These are phyloP conservation scores for Rhododendron ferrugineum DNA, from an alignment of 148 eudicot species.

Conservation along the genomic window DNA sequence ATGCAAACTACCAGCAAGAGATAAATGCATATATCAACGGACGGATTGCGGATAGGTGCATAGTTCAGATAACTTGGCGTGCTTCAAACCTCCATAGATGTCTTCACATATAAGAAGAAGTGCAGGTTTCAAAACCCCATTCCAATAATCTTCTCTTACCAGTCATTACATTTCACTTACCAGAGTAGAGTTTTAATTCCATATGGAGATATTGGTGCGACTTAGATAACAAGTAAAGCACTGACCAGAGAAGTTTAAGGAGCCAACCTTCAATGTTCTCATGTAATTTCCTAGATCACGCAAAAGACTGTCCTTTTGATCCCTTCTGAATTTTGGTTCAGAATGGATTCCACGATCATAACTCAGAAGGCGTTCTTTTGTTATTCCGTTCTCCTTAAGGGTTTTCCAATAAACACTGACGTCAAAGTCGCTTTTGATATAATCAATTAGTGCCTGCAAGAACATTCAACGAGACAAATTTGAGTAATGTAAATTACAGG, in stretches of 20 bases:
- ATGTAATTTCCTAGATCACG: constrained; percentile 90
- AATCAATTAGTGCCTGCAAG: constrained; percentile 76
- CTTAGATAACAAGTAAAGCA: neutral
- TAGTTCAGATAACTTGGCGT: neutral
- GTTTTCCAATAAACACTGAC: constrained; percentile 88
- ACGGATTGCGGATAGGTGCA: neutral
- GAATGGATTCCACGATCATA: constrained; percentile 94
- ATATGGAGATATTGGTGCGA: neutral
- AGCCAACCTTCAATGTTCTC: constrained; percentile 86
- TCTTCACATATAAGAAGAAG: neutral
- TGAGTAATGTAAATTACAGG: neutral
- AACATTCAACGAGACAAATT: constrained; percentile 11
- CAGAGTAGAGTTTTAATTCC: neutral
- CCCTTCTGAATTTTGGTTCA: constrained; percentile 77
- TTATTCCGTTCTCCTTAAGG: constrained; percentile 82
- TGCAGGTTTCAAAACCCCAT: neutral
- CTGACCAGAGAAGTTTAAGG: constrained; percentile 1
- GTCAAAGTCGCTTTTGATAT: constrained; percentile 84
- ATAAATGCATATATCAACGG: neutral
- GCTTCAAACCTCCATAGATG: neutral
- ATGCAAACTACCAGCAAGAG: neutral
- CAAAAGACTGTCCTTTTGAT: constrained; percentile 91
- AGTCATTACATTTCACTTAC: neutral
- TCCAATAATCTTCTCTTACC: neutral
- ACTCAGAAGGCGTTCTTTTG: constrained; percentile 95